A percentile compares a stretch with the other conserved stretches of the same genome.
Evolutionary conservation across 1,284 basidiomycete species (phyloP).

Genomic region (Kwoniella shivajii): DNA sequence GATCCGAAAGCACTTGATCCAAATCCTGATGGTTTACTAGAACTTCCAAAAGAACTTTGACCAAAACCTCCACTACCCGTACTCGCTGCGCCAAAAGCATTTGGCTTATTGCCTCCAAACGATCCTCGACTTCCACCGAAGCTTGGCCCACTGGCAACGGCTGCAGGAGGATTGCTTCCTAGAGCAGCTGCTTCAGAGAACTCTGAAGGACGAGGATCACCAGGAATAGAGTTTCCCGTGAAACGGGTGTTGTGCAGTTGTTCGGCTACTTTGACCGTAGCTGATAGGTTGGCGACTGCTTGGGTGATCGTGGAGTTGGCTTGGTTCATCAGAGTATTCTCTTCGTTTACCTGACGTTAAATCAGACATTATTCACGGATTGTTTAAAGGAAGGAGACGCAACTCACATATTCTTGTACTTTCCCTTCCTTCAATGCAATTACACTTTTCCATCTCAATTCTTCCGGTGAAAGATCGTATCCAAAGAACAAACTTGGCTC

Average conservation of each 20-base stretch:
- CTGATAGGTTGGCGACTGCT: constrained; percentile 31
- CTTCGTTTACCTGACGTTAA: constrained; percentile 37
- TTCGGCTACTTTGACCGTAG: constrained; percentile 33
- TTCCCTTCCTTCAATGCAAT: constrained; percentile 64
- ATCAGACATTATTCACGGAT: background rate
- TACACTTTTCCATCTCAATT: constrained; percentile 71
- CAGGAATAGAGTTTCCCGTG: constrained; percentile 16
- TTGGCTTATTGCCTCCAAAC: no score
- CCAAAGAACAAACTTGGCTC: constrained; percentile 70
- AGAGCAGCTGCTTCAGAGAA: constrained; percentile 41
- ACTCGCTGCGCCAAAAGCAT: constrained; percentile 11
- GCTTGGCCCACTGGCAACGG: background rate
- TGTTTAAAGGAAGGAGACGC: background rate
- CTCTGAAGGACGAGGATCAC: constrained; percentile 27
- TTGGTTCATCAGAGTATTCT: constrained; percentile 26
- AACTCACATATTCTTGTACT: constrained; percentile 69
- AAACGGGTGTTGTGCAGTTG: constrained; percentile 46
- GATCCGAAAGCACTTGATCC: constrained; percentile 14
- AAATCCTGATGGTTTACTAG: constrained; percentile 17
- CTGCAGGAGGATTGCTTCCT: background rate
- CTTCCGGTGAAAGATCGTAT: constrained; percentile 77
- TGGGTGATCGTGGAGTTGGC: constrained; percentile 31
- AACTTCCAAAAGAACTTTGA: constrained; percentile 23
- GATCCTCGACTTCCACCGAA: constrained; percentile 9
- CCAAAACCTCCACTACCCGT: constrained; percentile 25